phyloP scores from a whole-genome alignment of 1,139 yeast species.

The Citeromyces hawaiiensis region DNA sequence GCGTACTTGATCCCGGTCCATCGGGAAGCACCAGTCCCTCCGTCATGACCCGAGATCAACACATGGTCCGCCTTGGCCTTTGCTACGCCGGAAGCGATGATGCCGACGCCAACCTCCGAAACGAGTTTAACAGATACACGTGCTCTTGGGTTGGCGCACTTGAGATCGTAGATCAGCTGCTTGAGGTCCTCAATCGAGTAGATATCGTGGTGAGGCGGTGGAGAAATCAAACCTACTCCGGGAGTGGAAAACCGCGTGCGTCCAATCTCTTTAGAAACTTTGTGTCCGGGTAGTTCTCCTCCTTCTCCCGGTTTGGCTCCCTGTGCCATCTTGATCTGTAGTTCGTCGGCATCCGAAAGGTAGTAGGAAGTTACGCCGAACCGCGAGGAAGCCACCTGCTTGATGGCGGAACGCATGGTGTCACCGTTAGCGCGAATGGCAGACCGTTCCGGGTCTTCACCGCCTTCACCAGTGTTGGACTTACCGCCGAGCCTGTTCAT shows the following conservation, averaged over 20 bases:
- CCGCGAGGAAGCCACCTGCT: conserved; percentile 96
- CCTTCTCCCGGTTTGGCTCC: conserved; percentile 99
- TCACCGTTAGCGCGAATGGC: conserved; percentile 75
- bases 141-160: conserved; percentile 94
- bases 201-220: conserved; percentile 98
- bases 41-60: conserved; percentile 93
- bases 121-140: conserved; percentile 94
- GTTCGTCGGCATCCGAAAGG: conserved; percentile 91
- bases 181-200: conserved; percentile 96
- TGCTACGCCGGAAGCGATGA: conserved; percentile 98
- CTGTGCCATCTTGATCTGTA: conserved; percentile 97
- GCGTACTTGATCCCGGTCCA: conserved; percentile 96
- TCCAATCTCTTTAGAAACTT: conserved; percentile 80
- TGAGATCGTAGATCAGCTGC: conserved; percentile 90
- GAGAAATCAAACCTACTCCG: conserved; percentile 93
- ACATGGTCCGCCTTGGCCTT: conserved; percentile 97
- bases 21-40: conserved; percentile 99
- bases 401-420: conserved; percentile 95
- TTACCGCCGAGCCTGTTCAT: conserved; percentile 98
- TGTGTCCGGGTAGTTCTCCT: conserved; percentile 96
- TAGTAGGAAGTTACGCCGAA: conserved; percentile 96
- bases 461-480: conserved; percentile 98
- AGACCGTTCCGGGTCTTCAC: conserved; percentile 93
- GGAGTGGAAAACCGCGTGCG: conserved; percentile 95
- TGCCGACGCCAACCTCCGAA: conserved; percentile 97